Evolutionary conservation across 371 early-diverging fungal species (phyloP).

Genomic region (Paraphysoderma sedebokerense): DNA sequence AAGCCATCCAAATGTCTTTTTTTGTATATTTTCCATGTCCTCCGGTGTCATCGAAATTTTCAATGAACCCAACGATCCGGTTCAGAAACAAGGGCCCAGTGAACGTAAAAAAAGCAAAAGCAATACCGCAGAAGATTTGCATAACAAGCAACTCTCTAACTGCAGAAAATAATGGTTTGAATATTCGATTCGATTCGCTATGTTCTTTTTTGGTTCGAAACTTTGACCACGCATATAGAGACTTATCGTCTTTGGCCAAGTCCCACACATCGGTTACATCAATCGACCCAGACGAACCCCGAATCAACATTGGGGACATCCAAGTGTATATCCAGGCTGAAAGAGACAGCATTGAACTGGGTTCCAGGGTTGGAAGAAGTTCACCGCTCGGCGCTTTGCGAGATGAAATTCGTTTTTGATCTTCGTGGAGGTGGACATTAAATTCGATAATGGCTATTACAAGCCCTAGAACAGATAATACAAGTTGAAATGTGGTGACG

Average conservation of each 20-base stretch:
- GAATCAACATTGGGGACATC: neutral
- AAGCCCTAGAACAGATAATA: no score
- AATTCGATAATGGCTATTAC: no score
- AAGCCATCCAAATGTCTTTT: no score
- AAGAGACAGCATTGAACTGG: neutral
- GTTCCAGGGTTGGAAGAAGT: neutral
- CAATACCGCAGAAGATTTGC: neutral
- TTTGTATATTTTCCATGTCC: neutral
- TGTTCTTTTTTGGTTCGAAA: neutral
- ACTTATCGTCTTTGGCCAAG: neutral
- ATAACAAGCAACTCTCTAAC: neutral
- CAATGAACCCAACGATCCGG: neutral
- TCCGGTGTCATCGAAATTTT: neutral
- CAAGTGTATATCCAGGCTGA: neutral
- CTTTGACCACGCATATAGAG: neutral
- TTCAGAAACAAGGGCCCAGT: constrained; percentile 1
- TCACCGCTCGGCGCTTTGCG: neutral
- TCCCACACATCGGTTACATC: neutral
- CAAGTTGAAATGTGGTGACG: no score
- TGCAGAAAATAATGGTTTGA: neutral
- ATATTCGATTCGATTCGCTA: neutral
- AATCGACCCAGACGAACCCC: neutral
- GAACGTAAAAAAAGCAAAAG: neutral
- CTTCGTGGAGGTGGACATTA: no score
- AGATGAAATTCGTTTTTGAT: no score